Percentiles rank a stretch among this genome's conserved stretches.
phyloP scores from a whole-genome alignment of 2,329 filamentous ascomycete species.

The Trichophyton simii region DNA sequence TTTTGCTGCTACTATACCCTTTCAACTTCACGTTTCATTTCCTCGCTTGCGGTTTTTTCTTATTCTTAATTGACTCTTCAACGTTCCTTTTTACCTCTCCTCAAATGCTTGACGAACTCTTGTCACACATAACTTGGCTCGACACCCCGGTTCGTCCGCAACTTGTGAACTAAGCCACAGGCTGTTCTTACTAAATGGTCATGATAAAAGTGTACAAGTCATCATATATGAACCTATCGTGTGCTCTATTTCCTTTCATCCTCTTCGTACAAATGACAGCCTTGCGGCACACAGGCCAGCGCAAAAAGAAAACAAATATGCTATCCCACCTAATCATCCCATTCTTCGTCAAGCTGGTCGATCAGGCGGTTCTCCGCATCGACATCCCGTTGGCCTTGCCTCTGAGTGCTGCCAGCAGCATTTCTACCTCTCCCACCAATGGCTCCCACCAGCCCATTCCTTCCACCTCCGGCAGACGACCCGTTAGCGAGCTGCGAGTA shows the following conservation, averaged over 20 bases:
- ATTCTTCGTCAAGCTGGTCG: conserved; percentile 92
- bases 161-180: neutral
- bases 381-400: conserved; percentile 28
- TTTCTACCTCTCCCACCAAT: conserved; percentile 21
- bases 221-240: neutral
- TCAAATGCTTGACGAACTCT: neutral
- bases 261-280: neutral
- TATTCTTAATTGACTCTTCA: too few relatives aligned
- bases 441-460: conserved; percentile 24
- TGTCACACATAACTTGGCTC: neutral
- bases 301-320: neutral
- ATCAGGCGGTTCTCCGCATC: conserved; percentile 92
- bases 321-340: conserved; percentile 53
- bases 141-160: neutral
- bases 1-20: neutral
- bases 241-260: neutral
- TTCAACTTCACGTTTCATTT: neutral
- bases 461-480: conserved; percentile 9
- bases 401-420: conserved; percentile 30
- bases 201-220: neutral
- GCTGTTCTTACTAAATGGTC: neutral
- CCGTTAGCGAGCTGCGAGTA: conserved; percentile 24
- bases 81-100: neutral
- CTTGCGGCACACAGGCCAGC: neutral
- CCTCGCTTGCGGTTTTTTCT: neutral